Evolutionary conservation across 2,329 filamentous ascomycete genomes (phyloP).

Genomic region (Sporothrix schenckii): DNA sequence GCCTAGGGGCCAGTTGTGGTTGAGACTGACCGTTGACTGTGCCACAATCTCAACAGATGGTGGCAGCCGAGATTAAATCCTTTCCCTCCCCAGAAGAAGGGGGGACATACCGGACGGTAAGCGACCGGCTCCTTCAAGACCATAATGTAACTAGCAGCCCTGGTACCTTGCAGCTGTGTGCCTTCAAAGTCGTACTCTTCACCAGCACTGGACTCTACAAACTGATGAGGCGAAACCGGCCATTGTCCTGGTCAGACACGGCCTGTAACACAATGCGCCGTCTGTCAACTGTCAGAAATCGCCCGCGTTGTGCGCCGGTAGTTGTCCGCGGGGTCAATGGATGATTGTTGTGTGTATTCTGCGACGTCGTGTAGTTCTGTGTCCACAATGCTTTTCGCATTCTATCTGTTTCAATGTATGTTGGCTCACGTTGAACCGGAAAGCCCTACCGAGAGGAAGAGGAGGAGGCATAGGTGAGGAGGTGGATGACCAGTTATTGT

Average conservation of each 20-base stretch:
- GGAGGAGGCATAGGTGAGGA: background rate
- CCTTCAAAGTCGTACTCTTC: background rate
- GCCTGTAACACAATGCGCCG: background rate
- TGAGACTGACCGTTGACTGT: background rate
- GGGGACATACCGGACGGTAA: background rate
- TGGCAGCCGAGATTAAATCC: background rate
- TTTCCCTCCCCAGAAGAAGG: no score
- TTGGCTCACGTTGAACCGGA: conserved; percentile 14
- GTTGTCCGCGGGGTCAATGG: background rate
- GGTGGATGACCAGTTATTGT: background rate
- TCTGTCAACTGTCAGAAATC: conserved; percentile 29
- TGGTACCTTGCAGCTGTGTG: background rate
- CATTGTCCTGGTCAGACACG: background rate
- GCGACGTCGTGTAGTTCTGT: background rate
- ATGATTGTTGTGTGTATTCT: no score
- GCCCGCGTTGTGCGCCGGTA: background rate
- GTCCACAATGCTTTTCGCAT: background rate
- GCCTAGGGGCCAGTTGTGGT: background rate
- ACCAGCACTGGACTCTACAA: background rate
- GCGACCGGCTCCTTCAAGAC: background rate
- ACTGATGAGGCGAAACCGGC: conserved; percentile 3
- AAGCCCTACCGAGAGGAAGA: conserved; percentile 25
- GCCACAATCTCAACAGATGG: background rate
- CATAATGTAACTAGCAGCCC: no score
- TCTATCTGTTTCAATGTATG: conserved; percentile 27